A percentile compares a stretch with the other conserved stretches of the same genome.
These are phyloP conservation scores for Lolium perenne DNA, from an alignment of 176 grass and related monocot genomes.

Conservation along the genomic window DNA sequence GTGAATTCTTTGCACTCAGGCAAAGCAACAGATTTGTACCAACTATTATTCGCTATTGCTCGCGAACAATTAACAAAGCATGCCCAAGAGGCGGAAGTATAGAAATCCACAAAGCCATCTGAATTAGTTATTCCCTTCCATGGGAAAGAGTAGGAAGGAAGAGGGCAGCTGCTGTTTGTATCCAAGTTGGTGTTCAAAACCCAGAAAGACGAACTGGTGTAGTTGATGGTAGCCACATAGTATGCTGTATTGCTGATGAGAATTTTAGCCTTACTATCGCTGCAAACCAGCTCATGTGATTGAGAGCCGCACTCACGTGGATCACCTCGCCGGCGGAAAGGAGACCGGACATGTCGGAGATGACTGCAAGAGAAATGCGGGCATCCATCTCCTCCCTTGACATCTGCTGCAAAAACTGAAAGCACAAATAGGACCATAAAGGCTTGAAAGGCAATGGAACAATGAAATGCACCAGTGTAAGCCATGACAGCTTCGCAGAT, in stretches of 20 bases:
- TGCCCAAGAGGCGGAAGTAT: neutral
- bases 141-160: neutral
- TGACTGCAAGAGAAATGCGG: conserved; percentile 48
- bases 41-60: neutral
- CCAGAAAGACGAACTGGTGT: neutral
- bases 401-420: neutral
- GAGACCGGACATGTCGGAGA: neutral
- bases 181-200: neutral
- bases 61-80: neutral
- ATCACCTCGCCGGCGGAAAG: neutral
- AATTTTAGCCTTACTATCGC: neutral
- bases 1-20: neutral
- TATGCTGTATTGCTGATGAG: neutral
- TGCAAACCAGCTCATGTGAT: neutral
- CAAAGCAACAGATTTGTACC: conserved; percentile 23
- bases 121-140: neutral
- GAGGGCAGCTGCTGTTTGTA: neutral
- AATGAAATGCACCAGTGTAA: neutral
- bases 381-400: neutral
- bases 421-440: neutral
- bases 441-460: neutral
- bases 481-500: neutral
- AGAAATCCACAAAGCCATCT: neutral
- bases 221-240: neutral
- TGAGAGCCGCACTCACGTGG: neutral